Conservation (phyloP, 1,284 basidiomycete species). For the Papiliotrema laurentii region DNA sequence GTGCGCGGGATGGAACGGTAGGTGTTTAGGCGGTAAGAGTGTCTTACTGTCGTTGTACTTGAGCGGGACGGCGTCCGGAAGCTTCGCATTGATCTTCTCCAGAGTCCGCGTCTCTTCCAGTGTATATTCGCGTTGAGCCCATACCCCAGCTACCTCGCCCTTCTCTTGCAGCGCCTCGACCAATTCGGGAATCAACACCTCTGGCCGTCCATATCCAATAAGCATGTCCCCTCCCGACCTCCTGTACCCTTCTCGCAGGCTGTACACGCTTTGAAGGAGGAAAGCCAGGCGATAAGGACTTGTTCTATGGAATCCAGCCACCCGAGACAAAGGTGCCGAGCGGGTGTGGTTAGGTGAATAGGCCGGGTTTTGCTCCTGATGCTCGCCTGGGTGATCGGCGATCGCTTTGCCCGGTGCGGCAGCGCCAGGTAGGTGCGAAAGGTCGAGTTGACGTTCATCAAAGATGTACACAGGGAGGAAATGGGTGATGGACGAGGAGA, state of each 20-base stretch:
- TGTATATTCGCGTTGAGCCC: conserved; percentile 37
- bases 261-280: conserved; percentile 53
- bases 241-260: conserved; percentile 48
- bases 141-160: conserved; percentile 50
- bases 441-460: conserved; percentile 53
- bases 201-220: conserved; percentile 53
- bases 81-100: conserved; percentile 6
- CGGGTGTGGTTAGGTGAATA: conserved; percentile 15
- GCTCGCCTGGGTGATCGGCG: background rate
- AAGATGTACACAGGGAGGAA: conserved; percentile 56
- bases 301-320: conserved; percentile 53
- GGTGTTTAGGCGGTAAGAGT: conserved; percentile 46
- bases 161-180: conserved; percentile 44
- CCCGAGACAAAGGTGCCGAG: conserved; percentile 39
- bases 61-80: conserved; percentile 15
- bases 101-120: conserved; percentile 18
- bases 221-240: conserved; percentile 50
- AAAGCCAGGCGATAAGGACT: conserved; percentile 48
- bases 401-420: background rate
- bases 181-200: conserved; percentile 46
- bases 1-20: conserved; percentile 47
- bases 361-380: conserved; percentile 12
- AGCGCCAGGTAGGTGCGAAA: conserved; percentile 45
- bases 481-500: conserved; percentile 43
- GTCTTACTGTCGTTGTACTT: conserved; percentile 41